A percentile compares a stretch with the other conserved stretches of the same genome.
Evolutionary conservation across 1,139 yeast genomes (phyloP).

Genomic region (Saccharomyces hybrid): DNA sequence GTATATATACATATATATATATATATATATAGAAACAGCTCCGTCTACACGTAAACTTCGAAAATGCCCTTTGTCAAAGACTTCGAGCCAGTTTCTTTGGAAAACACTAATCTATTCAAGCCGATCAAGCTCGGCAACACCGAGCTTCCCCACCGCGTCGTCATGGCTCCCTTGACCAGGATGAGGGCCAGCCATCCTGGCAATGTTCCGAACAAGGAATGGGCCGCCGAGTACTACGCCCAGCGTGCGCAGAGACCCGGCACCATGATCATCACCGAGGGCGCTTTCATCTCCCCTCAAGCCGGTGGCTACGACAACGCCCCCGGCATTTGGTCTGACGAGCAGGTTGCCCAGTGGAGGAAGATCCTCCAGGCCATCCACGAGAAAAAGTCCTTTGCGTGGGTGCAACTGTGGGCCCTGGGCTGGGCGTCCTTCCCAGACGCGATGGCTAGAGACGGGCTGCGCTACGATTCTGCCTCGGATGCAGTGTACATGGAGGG

Average conservation of each 20-base stretch:
- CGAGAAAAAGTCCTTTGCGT: constrained; percentile 32
- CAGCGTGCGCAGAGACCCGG: constrained; percentile 50
- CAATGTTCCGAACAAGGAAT: constrained; percentile 34
- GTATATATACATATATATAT: no score
- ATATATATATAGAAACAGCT: no score
- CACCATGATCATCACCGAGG: constrained; percentile 40
- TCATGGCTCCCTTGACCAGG: constrained; percentile 45
- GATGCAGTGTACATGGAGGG: constrained; percentile 23
- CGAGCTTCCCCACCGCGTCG: constrained; percentile 35
- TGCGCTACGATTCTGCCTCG: constrained; percentile 25
- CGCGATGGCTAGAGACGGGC: constrained; percentile 23
- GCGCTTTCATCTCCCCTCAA: constrained; percentile 34
- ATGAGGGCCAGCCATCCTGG: constrained; percentile 34
- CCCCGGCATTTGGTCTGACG: constrained; percentile 44
- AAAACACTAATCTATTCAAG: constrained; percentile 36
- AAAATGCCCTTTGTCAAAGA: constrained; percentile 5
- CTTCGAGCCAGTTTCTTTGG: constrained; percentile 13
- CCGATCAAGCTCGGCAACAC: constrained; percentile 39
- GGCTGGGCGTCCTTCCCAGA: constrained; percentile 35
- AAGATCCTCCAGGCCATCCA: constrained; percentile 35
- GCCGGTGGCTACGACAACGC: constrained; percentile 36
- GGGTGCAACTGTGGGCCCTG: constrained; percentile 36
- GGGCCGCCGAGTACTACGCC: constrained; percentile 42
- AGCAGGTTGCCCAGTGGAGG: constrained; percentile 36
- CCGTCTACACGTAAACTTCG: no score